A percentile compares a stretch with the other conserved stretches of the same genome.
Evolutionary conservation across 192 early-diverging fungal species (phyloP).

Genomic region (Chytriomyces confervae): DNA sequence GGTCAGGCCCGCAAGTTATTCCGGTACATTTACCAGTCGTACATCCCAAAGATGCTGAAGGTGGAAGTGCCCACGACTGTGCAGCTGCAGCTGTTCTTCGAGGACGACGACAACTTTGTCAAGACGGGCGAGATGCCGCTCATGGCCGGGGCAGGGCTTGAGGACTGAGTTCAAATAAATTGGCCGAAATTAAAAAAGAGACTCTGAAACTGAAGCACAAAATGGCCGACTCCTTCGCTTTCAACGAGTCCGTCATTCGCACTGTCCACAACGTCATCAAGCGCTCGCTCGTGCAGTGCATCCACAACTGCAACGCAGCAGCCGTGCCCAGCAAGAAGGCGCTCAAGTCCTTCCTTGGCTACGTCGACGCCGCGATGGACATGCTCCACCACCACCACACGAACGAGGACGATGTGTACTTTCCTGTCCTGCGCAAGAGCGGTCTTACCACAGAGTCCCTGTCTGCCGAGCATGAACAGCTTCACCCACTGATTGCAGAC

Average conservation of each 20-base stretch:
- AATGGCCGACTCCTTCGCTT: constrained; percentile 1
- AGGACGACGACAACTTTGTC: constrained; percentile 41
- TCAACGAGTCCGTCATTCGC: neutral
- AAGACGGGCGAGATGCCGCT: constrained; percentile 24
- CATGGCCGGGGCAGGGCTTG: neutral
- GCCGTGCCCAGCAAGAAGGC: neutral
- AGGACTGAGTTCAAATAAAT: too few relatives aligned
- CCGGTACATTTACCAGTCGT: constrained; percentile 38
- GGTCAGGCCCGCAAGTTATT: constrained; percentile 56
- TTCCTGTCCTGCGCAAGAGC: neutral
- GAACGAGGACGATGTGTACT: constrained; percentile 17
- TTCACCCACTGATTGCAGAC: neutral
- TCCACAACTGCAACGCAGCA: constrained; percentile 1
- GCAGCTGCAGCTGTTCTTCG: constrained; percentile 51
- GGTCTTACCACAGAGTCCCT: neutral
- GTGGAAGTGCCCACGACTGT: constrained; percentile 36
- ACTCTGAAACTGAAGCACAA: neutral
- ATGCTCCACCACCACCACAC: constrained; percentile 19
- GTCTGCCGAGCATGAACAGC: constrained; percentile 3
- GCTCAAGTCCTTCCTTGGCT: constrained; percentile 17
- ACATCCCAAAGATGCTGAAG: constrained; percentile 41
- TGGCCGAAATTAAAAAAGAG: too few relatives aligned
- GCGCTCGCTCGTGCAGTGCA: neutral
- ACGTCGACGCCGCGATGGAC: neutral
- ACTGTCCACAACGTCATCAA: constrained; percentile 14